Evolutionary conservation across 2,329 filamentous ascomycete species (phyloP), one percentile per base, ranked within the genome.

Genomic region (Fusarium burgessii): DNA sequence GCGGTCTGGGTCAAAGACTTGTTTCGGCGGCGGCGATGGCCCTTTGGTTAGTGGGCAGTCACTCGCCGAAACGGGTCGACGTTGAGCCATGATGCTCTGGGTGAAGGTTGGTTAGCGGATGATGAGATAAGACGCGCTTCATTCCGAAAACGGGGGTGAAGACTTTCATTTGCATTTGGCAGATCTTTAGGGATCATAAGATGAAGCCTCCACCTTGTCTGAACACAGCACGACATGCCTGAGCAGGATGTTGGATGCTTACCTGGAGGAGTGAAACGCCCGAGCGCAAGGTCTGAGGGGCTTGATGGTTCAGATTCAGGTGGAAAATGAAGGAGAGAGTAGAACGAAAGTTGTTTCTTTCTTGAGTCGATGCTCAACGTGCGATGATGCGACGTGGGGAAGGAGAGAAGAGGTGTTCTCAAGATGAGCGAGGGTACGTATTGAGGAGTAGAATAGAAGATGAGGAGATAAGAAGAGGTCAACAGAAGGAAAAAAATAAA

Each of bases 1-100:
- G 32, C 77, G 67, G 25, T 70, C 59, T 23, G 76, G 70, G 27
- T 68, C 52, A 12, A 70, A 45, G 18, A 71, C 50, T n/a, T 64
- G 47, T 20, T 70, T 46, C 15, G 67, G 47, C 38, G 73, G 47
- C 9, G 67, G 52, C 40, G 74, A 67, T 51, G 51, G 66, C 38
- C 61, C 61, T n/a, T n/a, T 32, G 29, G 66, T 41, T 41, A 57
- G 51, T 43, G 49, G 45, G 41, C 70, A 57, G 32, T 60, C 66
- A 32, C 58, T 58, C 59, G 41, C 42, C 36, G 35, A 29, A 45
- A 27, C 63, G 47, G 47, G 40, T 11, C 46, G 66, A 45, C 50
- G 27, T 42, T 60, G 54, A 60, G 58, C 54, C 72, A 75, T 78
- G 59, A 33, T 66, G 52, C 35, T 63, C 36, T 57, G 58, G 70